Evolutionary conservation across 2,329 filamentous ascomycete species (phyloP), one percentile per base, ranked within the genome.

Genomic region (Aspergillus candidus): DNA sequence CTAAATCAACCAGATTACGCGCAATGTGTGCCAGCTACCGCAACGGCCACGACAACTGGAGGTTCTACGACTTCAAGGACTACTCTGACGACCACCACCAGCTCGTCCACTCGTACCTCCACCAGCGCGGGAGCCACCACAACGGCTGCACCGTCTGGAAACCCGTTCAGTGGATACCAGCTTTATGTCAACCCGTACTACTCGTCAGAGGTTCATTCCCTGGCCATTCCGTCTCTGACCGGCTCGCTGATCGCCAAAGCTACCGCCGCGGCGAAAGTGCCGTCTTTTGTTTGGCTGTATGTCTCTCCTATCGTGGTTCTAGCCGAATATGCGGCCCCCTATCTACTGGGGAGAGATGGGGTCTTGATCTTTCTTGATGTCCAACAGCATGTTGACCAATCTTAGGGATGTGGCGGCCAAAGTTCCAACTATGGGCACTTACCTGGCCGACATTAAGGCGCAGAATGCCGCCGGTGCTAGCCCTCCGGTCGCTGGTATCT

Each of bases 211-310:
- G 70, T 78, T 29, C 68, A 71, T 43, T 72, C 60, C 31, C 65
- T 74, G 14, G 83, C 83, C 6, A 75, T 86, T 13, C 82, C 83
- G 6, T 78, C 76, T 12, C 65, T 87, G 47, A 76, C 76, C 8
- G 72, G 75, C 4, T 70, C 77, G 17, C 66, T 76, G 58, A 73
- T 72, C 12, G 73, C 77, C 13, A 74, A 68, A 17, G 73, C 74
- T 1, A 65, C 61, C 27, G 58, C 58, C 12, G 75, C 71, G 7
- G 75, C 75, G 10, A 65, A 76, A 6, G 65, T 76, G n/a, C 72
- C 72, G 4, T 75, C 73, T 2, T 78, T 77, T 51, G 63, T 71
- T 13, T 78, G 75, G 75, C 62, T 77, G 67, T 76, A 62, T 59
- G 72, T 63, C 18, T 22, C 33, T 5, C 15, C 6, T 13, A 32